phyloP scores from a whole-genome alignment of 371 early-diverging fungal species.

The Capillidium rhysosporum region DNA sequence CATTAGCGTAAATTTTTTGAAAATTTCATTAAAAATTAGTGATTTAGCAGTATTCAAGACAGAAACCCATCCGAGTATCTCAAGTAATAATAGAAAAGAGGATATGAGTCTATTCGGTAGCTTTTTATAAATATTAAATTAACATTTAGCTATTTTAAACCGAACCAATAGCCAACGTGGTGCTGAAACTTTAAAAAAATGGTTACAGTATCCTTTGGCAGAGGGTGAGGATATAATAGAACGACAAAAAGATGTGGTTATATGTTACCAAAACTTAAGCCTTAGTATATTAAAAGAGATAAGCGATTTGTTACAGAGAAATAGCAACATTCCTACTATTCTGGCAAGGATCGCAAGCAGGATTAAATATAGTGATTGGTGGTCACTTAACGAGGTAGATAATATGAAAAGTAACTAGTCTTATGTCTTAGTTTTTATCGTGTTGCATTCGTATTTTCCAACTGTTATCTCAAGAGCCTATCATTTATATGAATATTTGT shows the following conservation, averaged over 20 bases:
- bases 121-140: background rate
- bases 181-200: background rate
- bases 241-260: background rate
- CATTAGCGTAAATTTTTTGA: background rate
- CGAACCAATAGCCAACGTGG: background rate
- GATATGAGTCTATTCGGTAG: background rate
- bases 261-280: background rate
- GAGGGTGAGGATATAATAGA: background rate
- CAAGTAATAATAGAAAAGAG: background rate
- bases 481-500: too few species aligned
- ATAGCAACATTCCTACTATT: background rate
- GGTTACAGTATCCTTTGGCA: background rate
- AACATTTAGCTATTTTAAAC: slow-evolving; percentile 1
- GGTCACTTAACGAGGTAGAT: background rate
- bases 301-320: background rate
- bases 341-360: background rate
- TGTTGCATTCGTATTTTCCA: too few species aligned
- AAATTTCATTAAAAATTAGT: background rate
- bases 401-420: background rate
- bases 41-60: background rate
- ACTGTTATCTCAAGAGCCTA: too few species aligned
- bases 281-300: background rate
- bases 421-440: too few species aligned
- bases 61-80: background rate
- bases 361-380: background rate